Conservation (phyloP, 305 asterid species). For the Plantago coronopus region DNA sequence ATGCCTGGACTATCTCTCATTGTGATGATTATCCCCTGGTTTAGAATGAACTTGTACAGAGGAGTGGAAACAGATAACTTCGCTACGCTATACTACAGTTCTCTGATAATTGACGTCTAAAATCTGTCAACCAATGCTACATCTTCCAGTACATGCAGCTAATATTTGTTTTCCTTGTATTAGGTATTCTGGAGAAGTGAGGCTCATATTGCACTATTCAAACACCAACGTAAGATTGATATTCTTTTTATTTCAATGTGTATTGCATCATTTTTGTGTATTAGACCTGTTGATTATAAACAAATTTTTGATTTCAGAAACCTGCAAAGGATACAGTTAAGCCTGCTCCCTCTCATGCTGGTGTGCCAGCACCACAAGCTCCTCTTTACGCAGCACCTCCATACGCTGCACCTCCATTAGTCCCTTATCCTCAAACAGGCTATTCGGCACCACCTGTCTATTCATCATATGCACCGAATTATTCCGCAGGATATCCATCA, state of each 20-base stretch:
- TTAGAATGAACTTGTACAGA: background rate
- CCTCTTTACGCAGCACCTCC: constrained; percentile 52
- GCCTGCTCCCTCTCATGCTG: constrained; percentile 41
- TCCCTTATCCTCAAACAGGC: constrained; percentile 33
- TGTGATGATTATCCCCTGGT: background rate
- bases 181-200: no score
- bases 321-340: constrained; percentile 47
- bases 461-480: constrained; percentile 45
- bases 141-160: no score
- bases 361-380: constrained; percentile 30
- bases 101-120: no score
- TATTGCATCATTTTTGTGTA: no score
- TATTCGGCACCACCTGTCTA: constrained; percentile 35
- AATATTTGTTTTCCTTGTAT: no score
- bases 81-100: no score
- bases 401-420: constrained; percentile 42
- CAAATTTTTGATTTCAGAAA: constrained; percentile 63
- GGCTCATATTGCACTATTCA: no score
- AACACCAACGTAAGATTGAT: no score
- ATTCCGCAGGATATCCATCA: constrained; percentile 31
- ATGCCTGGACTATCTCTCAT: background rate
- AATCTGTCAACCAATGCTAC: no score
- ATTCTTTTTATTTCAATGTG: no score
- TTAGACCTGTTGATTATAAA: no score
- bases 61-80: background rate